Base-by-base conservation (phyloP, 306 rosid species). In the Cucumis hystrix region DNA sequence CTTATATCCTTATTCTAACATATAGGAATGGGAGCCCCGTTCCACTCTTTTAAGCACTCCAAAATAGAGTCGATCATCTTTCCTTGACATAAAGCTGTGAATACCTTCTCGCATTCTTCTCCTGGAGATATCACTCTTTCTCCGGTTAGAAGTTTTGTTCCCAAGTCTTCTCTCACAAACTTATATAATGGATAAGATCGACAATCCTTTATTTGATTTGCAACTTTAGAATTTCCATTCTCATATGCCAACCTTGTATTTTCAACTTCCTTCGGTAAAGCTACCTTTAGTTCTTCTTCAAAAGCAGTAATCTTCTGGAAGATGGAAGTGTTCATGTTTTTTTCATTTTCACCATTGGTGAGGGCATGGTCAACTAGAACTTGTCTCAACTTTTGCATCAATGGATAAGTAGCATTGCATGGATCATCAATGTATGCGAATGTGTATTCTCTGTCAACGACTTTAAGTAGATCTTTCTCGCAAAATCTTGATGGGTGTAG, bases 401-500 rank as follows among this genome's bases (percentile, higher is more conserved):
- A 81, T 3, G 98, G 98, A 84, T 93, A 93, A 0, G 92, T 86
- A 5, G 89, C 88, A 20, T 85, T 81, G 82, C 96, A 90, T n/a
- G 97, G 92, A 23, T 93, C 97, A 12, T 93, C 97, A 5, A 86
- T 79, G 74, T 93, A 93, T 64, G 92, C 81, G 56, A 86, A 93
- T 0, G 84, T 82, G 7, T 88, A 49, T 70, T 93, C 98, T 57
- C 96, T 83, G 2, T 93, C 97, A 2, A 91, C 94, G 65, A 88
- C 89, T 45, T 86, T 85, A 18, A 90, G 82, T 69, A 93, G 67
- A 70, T 93, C 96, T 74, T 91, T 93, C 86, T 91, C 97, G 8
- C 95, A 89, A 30, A 93, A 89, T 68, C 93, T 85, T 0, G 97
- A 91, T 1, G 98, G 95, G 70, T 93, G 97, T 35, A 93, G 97